Conservation (phyloP, 2,329 filamentous ascomycete genomes). For the Colletotrichum simmondsii region DNA sequence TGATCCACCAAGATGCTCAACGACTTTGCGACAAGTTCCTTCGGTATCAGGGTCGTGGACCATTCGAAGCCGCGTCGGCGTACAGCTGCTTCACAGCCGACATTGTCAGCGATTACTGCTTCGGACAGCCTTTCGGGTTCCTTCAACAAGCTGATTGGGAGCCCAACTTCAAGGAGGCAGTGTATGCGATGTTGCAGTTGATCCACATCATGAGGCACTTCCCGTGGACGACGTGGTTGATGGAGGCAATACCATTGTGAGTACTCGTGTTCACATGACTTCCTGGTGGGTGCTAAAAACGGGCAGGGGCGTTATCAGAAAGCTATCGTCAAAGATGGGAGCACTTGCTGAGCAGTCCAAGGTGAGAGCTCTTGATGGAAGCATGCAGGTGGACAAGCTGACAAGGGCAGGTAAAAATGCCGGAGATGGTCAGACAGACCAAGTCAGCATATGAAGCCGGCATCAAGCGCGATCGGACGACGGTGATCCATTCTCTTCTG, state of each 20-base stretch:
- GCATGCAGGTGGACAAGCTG: background rate
- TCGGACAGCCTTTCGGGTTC: conserved; percentile 37
- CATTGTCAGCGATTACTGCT: conserved; percentile 42
- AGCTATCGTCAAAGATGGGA: conserved; percentile 6
- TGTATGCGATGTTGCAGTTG: conserved; percentile 32
- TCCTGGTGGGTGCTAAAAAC: background rate
- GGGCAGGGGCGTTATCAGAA: background rate
- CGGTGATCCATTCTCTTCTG: conserved; percentile 18
- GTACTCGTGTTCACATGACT: background rate
- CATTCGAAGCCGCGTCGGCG: background rate
- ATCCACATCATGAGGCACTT: conserved; percentile 32
- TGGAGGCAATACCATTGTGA: conserved; percentile 26
- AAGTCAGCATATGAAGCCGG: conserved; percentile 1
- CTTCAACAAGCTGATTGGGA: conserved; percentile 26
- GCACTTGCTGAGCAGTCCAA: conserved; percentile 6
- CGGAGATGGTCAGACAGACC: background rate
- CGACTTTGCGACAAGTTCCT: too few species aligned
- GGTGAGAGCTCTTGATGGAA: background rate
- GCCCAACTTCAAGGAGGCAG: conserved; percentile 24
- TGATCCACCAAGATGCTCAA: too few species aligned
- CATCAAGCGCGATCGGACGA: background rate
- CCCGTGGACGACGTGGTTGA: conserved; percentile 14
- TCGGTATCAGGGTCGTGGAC: too few species aligned
- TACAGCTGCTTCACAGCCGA: conserved; percentile 40
- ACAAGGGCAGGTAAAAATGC: conserved; percentile 2